phyloP scores from a whole-genome alignment of 345 rosid species.

The Acer campestre region DNA sequence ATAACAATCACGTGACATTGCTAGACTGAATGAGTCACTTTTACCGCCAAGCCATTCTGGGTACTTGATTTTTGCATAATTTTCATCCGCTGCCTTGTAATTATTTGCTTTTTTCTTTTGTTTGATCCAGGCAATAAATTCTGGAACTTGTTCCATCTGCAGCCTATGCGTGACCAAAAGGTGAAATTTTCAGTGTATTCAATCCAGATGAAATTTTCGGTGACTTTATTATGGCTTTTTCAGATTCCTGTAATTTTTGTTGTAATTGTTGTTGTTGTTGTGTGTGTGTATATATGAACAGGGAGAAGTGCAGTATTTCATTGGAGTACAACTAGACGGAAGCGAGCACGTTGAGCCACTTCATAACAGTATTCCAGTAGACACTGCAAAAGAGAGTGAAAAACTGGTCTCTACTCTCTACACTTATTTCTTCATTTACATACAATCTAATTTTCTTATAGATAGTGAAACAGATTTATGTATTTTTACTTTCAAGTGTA shows the following conservation, averaged over 20 bases:
- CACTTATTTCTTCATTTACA: constrained; percentile 1
- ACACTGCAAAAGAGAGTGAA: constrained; percentile 68
- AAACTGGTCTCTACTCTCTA: constrained; percentile 48
- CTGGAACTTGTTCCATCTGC: constrained; percentile 97
- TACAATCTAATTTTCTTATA: too few relatives aligned
- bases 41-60: too few relatives aligned
- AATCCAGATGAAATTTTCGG: background rate
- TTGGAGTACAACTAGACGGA: constrained; percentile 95
- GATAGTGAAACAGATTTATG: background rate
- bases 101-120: background rate
- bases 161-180: constrained; percentile 99
- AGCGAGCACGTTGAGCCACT: constrained; percentile 91
- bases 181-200: constrained; percentile 31
- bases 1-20: too few relatives aligned
- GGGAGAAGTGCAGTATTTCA: constrained; percentile 99
- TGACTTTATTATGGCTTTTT: too few relatives aligned
- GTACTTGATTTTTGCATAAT: background rate
- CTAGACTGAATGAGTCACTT: too few relatives aligned
- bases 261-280: constrained; percentile 4
- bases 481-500: background rate
- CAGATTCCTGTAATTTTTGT: background rate
- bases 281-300: constrained; percentile 21
- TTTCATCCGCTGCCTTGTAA: background rate
- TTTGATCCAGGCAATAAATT: constrained; percentile 81
- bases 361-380: constrained; percentile 63